Conservation (phyloP, 164 flowering plant genomes). For the Aristolochia californica region DNA sequence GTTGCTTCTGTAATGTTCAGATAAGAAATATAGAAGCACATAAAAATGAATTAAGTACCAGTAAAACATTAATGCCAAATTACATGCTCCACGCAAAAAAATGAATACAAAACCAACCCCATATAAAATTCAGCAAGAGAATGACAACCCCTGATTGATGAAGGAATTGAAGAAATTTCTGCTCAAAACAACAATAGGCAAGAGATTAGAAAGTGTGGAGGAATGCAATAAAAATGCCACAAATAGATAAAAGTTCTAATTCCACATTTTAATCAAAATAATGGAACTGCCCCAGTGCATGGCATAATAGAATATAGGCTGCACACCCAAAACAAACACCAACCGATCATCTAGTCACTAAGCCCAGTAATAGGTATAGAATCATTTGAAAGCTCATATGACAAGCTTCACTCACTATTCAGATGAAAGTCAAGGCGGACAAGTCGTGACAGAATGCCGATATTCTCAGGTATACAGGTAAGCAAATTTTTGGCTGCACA, state of each 20-base stretch:
- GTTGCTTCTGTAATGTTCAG: conserved; percentile 54
- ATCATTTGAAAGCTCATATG: no score
- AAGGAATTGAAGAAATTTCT: conserved; percentile 78
- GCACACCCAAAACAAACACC: no score
- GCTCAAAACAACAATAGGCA: background rate
- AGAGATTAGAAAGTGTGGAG: background rate
- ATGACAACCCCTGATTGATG: conserved; percentile 65
- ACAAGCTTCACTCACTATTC: conserved; percentile 56
- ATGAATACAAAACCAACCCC: conserved; percentile 42
- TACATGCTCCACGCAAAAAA: background rate
- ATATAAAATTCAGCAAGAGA: conserved; percentile 73
- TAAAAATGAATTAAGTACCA: no score
- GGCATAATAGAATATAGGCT: no score
- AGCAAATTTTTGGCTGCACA: conserved; percentile 73
- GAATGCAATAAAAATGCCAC: background rate
- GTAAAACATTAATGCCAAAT: no score
- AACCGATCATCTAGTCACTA: no score
- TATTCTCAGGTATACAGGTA: conserved; percentile 58
- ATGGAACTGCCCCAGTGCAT: no score
- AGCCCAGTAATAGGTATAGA: no score
- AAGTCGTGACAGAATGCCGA: conserved; percentile 74
- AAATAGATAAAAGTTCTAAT: background rate
- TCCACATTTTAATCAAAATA: no score
- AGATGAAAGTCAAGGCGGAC: conserved; percentile 86
- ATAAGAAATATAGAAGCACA: conserved; percentile 1